Conservation (phyloP, 768 basidiomycete genomes). For the Auricularia sp. region DNA sequence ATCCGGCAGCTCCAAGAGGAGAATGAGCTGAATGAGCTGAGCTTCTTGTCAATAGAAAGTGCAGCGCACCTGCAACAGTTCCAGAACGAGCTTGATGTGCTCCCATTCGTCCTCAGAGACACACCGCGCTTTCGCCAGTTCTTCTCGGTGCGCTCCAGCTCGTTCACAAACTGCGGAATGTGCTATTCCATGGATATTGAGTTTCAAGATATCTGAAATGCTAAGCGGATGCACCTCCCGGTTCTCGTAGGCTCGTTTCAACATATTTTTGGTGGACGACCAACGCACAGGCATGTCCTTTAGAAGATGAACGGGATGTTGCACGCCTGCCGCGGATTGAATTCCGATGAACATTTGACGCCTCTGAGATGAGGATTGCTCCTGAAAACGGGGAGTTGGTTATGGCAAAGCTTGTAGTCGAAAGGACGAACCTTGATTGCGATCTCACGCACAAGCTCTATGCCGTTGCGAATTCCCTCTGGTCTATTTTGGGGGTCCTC, state of each 20-base stretch:
- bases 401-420: too few relatives aligned
- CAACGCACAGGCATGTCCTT: neutral
- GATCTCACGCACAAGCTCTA: too few relatives aligned
- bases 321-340: neutral
- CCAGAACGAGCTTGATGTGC: constrained; percentile 10
- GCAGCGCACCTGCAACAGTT: constrained; percentile 13
- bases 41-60: neutral
- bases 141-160: neutral
- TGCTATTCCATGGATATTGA: neutral
- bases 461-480: too few relatives aligned
- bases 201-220: too few relatives aligned
- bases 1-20: neutral
- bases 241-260: neutral
- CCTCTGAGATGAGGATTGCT: neutral
- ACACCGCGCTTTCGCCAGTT: constrained; percentile 4
- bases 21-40: too few relatives aligned
- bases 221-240: neutral
- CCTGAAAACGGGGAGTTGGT: neutral
- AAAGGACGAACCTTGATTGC: too few relatives aligned
- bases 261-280: neutral
- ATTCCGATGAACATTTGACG: neutral
- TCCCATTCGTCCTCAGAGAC: constrained; percentile 17
- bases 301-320: neutral
- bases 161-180: neutral
- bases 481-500: too few relatives aligned